Evolutionary conservation across 2,329 filamentous ascomycete genomes (phyloP), one percentile per base, ranked within the genome.

Genomic region (Colletotrichum horii): DNA sequence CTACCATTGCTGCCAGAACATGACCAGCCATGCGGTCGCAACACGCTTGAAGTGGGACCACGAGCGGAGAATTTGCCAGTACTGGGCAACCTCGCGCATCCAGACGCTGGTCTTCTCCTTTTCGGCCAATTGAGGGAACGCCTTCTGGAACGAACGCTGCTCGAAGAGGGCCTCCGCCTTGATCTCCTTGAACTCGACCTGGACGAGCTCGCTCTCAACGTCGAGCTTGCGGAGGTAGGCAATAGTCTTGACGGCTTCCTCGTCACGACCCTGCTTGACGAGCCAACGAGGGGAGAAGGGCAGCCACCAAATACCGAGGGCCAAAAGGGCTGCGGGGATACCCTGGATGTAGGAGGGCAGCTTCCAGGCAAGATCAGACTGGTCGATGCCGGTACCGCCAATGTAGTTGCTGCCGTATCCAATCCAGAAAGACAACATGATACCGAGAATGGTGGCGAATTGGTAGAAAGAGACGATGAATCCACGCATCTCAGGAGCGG

Each of bases 401-500:
- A 89, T 89, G 70, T 87, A 86, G 77, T 87, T 87, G 76, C 83
- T 85, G 24, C 83, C 86, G 66, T 87, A 88, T 26, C 84, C 85
- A 38, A 87, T 81, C 86, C 87, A 89, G 80, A 87, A 88, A 1
- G 84, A 86, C 26, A 90, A 84, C 85, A 88, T 87, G 68, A 92
- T 89, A 22, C 89, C 90, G 34, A 90, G 85, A 6, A 89, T 90
- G 72, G 91, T 93, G 7, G 91, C 90, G 19, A 94, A 87, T 77
- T 93, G 92, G 75, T 94, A 92, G 11, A 94, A 86, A 8, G 90
- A 91, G 16, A 94, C 91, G 3, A 94, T 86, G 19, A 92, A 89
- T 48, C 93, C 93, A 72, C 93, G 87, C n/a, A 94, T 88, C 81
- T 94, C 92, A 2, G 93, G 92, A 12, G 92, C 88, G 2, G 90